Conservation (phyloP, 495 filamentous ascomycete species). For the Neurospora sublineolata region DNA sequence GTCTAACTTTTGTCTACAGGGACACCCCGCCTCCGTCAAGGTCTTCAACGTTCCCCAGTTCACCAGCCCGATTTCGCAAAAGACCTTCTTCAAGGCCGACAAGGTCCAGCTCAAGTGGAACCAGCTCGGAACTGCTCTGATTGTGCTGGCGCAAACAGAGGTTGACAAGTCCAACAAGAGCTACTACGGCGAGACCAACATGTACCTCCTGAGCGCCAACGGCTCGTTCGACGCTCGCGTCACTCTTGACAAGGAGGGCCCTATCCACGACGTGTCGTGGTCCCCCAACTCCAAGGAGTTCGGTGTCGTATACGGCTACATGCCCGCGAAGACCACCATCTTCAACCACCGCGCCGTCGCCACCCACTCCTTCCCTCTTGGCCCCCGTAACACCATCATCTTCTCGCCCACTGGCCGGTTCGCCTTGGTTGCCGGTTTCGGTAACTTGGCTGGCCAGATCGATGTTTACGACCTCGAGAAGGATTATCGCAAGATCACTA, state of each 20-base stretch:
- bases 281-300: slow-evolving; percentile 94
- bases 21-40: slow-evolving; percentile 84
- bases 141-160: slow-evolving; percentile 95
- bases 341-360: slow-evolving; percentile 80
- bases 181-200: slow-evolving; percentile 96
- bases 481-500: slow-evolving; percentile 79
- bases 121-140: slow-evolving; percentile 71
- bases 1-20: slow-evolving; percentile 34
- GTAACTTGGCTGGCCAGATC: slow-evolving; percentile 93
- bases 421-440: slow-evolving; percentile 88
- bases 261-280: slow-evolving; percentile 98
- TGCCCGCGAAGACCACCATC: slow-evolving; percentile 94
- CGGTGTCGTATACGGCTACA: slow-evolving; percentile 92
- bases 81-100: slow-evolving; percentile 98
- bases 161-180: slow-evolving; percentile 96
- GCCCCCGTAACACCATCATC: slow-evolving; percentile 83
- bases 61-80: slow-evolving; percentile 70
- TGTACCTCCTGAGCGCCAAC: slow-evolving; percentile 87
- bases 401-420: slow-evolving; percentile 94
- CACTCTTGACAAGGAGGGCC: slow-evolving; percentile 90
- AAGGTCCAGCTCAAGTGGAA: slow-evolving; percentile 99
- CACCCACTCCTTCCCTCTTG: slow-evolving; percentile 70
- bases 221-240: slow-evolving; percentile 88
- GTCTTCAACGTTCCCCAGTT: slow-evolving; percentile 89
- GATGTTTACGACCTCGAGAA: slow-evolving; percentile 93